A percentile compares a stretch with the other conserved stretches of the same genome.
Evolutionary conservation across 2,329 filamentous ascomycete species (phyloP).

Genomic region (Fonsecaea monophora): DNA sequence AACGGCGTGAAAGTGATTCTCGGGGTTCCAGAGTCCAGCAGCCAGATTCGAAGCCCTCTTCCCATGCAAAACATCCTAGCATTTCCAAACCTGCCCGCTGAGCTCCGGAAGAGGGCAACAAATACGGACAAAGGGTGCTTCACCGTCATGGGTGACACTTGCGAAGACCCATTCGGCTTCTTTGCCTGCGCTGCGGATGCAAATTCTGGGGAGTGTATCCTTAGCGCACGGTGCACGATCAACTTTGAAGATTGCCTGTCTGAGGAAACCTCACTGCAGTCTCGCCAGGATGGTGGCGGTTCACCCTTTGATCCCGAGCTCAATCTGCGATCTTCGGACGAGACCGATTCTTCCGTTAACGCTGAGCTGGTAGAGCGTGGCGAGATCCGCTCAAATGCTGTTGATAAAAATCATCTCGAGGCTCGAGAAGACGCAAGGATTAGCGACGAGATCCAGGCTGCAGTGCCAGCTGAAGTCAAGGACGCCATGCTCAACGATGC

Average conservation of each 20-base stretch:
- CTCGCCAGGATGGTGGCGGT: slow-evolving; percentile 2
- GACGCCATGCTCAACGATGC: slow-evolving; percentile 24
- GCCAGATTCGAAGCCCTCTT: slow-evolving; percentile 12
- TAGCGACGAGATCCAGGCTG: slow-evolving; percentile 16
- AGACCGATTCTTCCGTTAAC: not conserved
- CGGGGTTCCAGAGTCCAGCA: not conserved
- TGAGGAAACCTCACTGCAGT: not conserved
- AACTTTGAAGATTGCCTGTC: not conserved
- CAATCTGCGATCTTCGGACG: not conserved
- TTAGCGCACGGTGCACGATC: not conserved
- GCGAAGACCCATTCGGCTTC: not conserved
- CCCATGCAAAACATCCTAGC: slow-evolving; percentile 19
- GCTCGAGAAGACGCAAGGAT: slow-evolving; percentile 4
- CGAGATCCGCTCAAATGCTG: slow-evolving; percentile 8
- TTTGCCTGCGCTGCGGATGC: not conserved
- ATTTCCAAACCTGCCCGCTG: not conserved
- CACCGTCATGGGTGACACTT: not conserved
- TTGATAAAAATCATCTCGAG: not conserved
- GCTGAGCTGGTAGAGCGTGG: not conserved
- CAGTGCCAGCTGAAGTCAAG: slow-evolving; percentile 19
- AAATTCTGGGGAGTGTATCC: slow-evolving; percentile 1
- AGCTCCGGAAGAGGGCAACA: slow-evolving; percentile 4
- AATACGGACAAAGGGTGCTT: not conserved
- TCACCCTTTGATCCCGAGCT: slow-evolving; percentile 10
- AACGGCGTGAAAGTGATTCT: slow-evolving; percentile 3